Evolutionary conservation across 192 early-diverging fungal genomes (phyloP).

Genomic region (Umbelopsis vinacea): DNA sequence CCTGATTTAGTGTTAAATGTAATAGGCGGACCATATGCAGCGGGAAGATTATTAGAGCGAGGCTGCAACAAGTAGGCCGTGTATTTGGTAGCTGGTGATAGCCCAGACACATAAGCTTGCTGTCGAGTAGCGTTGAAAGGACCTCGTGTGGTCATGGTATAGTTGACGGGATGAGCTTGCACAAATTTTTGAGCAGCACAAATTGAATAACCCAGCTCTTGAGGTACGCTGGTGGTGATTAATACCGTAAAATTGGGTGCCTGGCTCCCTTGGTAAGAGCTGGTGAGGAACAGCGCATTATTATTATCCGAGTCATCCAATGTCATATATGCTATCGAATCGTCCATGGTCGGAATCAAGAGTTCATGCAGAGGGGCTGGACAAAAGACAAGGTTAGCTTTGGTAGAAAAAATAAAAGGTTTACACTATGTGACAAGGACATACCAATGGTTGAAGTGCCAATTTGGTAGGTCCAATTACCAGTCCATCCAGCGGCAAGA

Average conservation of each 20-base stretch:
- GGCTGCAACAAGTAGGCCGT: constrained; percentile 46
- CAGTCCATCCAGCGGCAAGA: constrained; percentile 18
- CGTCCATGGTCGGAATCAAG: background rate
- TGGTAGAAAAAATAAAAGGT: background rate
- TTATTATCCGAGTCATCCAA: constrained; percentile 43
- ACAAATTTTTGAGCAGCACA: constrained; percentile 48
- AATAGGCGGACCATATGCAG: constrained; percentile 34
- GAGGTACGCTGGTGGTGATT: constrained; percentile 31
- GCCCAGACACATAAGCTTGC: constrained; percentile 41
- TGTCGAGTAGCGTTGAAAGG: constrained; percentile 36
- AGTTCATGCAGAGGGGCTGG: constrained; percentile 28
- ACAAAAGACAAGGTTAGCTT: background rate
- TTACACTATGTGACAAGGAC: background rate
- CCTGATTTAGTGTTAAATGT: constrained; percentile 37
- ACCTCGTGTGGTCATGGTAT: constrained; percentile 41
- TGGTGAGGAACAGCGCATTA: constrained; percentile 39
- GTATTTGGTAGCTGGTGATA: constrained; percentile 46
- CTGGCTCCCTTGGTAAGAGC: constrained; percentile 20
- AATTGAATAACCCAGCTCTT: constrained; percentile 45
- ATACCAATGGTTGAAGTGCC: constrained; percentile 39
- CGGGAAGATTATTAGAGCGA: constrained; percentile 30
- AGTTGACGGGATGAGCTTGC: constrained; percentile 30
- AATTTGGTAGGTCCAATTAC: constrained; percentile 43
- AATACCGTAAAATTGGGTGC: constrained; percentile 30
- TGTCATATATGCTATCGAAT: constrained; percentile 1